phyloP scores from a whole-genome alignment of 1,284 basidiomycete genomes.

The Naganishia cerealis region DNA sequence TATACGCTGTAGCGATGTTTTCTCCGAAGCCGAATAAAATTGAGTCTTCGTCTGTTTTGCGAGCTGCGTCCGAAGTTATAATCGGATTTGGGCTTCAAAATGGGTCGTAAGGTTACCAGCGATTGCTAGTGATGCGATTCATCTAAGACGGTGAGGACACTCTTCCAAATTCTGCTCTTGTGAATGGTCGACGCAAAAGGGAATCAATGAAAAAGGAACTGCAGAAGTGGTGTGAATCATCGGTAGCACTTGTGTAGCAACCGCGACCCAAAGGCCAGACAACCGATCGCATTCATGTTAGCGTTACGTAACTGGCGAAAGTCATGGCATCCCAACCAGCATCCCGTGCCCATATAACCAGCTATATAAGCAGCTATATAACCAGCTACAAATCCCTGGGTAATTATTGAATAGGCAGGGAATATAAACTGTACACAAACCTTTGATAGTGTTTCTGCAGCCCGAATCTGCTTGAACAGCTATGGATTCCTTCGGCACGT shows the following conservation, averaged over 20 bases:
- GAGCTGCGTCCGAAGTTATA: neutral
- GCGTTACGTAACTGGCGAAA: neutral
- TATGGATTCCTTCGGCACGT: no score
- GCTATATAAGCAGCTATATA: no score
- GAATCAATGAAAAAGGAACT: neutral
- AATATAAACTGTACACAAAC: no score
- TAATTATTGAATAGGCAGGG: no score
- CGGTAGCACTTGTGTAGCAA: neutral
- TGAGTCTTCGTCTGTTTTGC: neutral
- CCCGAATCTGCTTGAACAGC: no score
- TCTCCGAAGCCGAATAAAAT: neutral
- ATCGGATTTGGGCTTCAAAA: neutral
- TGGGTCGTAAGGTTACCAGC: neutral
- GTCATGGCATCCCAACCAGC: no score
- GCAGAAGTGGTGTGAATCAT: neutral
- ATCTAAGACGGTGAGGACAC: neutral
- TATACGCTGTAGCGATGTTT: neutral
- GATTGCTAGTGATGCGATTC: constrained; percentile 1
- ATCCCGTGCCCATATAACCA: no score
- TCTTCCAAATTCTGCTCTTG: neutral
- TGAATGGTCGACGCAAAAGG: neutral
- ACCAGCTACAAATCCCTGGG: no score
- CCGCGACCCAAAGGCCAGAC: neutral
- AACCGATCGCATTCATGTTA: neutral
- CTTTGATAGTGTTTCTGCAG: no score